Percentiles rank a stretch among this genome's conserved stretches.
Evolutionary conservation across 208 protist species (phyloP).

Genomic region (Trypanosoma platydactyli): DNA sequence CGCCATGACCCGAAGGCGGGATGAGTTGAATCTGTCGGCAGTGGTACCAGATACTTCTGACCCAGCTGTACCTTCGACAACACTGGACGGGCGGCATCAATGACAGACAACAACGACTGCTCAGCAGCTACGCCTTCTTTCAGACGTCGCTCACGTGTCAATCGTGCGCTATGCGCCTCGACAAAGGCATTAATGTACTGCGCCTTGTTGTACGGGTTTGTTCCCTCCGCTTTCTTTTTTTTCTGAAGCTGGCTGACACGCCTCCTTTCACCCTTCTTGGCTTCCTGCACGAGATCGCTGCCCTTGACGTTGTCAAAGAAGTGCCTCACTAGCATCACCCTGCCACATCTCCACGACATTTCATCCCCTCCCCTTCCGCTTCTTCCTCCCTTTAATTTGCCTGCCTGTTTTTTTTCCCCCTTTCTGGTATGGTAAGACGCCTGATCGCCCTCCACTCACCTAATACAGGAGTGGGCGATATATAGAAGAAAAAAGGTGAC

Average conservation of each 20-base stretch:
- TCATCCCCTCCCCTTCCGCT: not conserved
- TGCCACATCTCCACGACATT: not conserved
- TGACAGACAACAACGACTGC: not conserved
- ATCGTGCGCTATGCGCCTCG: slow-evolving; percentile 46
- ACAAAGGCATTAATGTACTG: slow-evolving; percentile 76
- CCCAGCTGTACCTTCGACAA: not conserved
- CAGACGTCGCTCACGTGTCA: slow-evolving; percentile 14
- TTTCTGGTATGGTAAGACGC: no score
- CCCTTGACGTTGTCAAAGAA: not conserved
- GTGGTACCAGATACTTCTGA: not conserved
- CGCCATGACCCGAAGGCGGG: slow-evolving; percentile 29
- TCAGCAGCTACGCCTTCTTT: slow-evolving; percentile 8
- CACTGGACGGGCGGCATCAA: slow-evolving; percentile 9
- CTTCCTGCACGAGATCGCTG: slow-evolving; percentile 20
- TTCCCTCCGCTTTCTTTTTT: slow-evolving; percentile 9
- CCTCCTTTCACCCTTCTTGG: slow-evolving; percentile 16
- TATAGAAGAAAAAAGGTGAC: not conserved
- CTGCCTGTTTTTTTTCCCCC: no score
- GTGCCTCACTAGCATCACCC: not conserved
- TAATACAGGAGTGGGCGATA: not conserved
- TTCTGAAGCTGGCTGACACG: slow-evolving; percentile 1
- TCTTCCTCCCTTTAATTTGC: not conserved
- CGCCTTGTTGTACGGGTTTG: slow-evolving; percentile 53
- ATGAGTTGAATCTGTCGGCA: not conserved
- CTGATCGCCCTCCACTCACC: not conserved